Evolutionary conservation across 176 grass and related monocot species (phyloP).

Genomic region (Oryza rufipogon): DNA sequence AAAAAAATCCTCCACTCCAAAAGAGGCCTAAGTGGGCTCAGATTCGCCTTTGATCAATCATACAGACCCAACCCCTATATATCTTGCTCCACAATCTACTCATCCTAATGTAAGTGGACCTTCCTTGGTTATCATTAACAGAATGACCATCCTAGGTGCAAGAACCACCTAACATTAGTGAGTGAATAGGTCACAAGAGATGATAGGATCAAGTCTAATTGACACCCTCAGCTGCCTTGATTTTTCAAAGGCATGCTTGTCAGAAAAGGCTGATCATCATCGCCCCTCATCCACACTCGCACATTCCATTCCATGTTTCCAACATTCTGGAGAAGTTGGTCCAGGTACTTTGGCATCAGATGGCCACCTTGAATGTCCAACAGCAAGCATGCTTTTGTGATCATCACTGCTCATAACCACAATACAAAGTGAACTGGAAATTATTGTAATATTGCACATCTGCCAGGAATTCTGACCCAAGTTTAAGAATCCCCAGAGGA

Average conservation of each 20-base stretch:
- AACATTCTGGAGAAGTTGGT: not conserved
- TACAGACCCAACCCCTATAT: not conserved
- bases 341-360: not conserved
- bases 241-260: not conserved
- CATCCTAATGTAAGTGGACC: not conserved
- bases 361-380: no score
- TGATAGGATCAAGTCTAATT: not conserved
- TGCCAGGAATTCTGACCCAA: not conserved
- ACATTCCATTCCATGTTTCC: not conserved
- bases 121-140: conserved; percentile 16
- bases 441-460: not conserved
- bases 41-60: conserved; percentile 40
- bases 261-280: not conserved
- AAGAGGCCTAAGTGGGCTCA: conserved; percentile 13
- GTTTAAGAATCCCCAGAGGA: not conserved
- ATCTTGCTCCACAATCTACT: not conserved
- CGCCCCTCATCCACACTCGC: not conserved
- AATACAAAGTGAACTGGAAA: not conserved
- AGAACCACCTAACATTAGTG: not conserved
- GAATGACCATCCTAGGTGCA: conserved; percentile 33
- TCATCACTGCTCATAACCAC: no score
- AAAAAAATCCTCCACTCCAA: not conserved
- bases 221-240: not conserved
- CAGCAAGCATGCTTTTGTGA: no score
- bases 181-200: not conserved